Evolutionary conservation across 805 yeast genomes (phyloP).

Genomic region (Zygoascus biomembranicola): DNA sequence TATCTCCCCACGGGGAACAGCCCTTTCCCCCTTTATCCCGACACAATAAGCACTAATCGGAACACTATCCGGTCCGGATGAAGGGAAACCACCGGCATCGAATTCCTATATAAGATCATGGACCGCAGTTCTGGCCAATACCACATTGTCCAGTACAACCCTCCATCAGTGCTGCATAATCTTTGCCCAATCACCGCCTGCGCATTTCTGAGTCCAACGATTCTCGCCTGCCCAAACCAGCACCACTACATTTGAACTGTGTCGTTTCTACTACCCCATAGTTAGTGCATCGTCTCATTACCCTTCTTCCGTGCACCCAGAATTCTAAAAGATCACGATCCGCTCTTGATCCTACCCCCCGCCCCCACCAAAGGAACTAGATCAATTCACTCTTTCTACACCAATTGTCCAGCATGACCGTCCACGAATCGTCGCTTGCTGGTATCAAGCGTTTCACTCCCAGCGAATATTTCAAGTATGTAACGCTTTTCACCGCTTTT

Average conservation of each 20-base stretch:
- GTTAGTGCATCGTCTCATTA: background rate
- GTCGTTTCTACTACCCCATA: background rate
- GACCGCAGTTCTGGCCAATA: no score
- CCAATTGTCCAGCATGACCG: conserved; percentile 11
- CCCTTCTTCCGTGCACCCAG: background rate
- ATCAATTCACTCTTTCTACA: background rate
- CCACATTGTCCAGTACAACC: no score
- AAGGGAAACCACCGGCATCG: background rate
- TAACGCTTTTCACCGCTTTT: background rate
- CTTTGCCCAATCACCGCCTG: no score
- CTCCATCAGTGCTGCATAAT: no score
- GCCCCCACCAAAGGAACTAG: background rate
- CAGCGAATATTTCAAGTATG: conserved; percentile 12
- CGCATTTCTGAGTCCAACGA: no score
- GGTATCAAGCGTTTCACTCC: conserved; percentile 20
- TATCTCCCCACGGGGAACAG: background rate
- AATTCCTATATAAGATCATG: background rate
- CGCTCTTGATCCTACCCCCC: background rate
- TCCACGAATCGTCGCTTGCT: conserved; percentile 22
- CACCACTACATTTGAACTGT: background rate
- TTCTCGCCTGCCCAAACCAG: no score
- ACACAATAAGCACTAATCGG: background rate
- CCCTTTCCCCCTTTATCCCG: background rate
- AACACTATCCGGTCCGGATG: background rate
- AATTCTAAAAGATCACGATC: background rate